Evolutionary conservation across 2,329 filamentous ascomycete genomes (phyloP).

Genomic region (Elsinoe necatrix): DNA sequence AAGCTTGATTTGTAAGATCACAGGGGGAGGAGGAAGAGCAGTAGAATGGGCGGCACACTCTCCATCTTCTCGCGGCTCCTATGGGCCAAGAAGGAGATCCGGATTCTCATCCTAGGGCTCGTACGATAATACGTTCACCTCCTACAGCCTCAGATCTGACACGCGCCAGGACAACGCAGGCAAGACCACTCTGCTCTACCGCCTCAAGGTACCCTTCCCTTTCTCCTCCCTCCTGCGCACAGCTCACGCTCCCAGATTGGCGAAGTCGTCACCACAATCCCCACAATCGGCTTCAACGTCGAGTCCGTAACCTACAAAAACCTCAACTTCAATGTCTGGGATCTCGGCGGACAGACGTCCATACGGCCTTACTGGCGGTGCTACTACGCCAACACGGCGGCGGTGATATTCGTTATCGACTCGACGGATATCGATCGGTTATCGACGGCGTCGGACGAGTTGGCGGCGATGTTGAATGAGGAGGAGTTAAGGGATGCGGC

Average conservation of each 20-base stretch:
- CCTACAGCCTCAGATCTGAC: neutral
- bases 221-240: neutral
- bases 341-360: constrained; percentile 94
- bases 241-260: constrained; percentile 58
- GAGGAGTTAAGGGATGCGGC: constrained; percentile 91
- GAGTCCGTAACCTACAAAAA: constrained; percentile 98
- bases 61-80: constrained; percentile 59
- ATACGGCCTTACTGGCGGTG: constrained; percentile 98
- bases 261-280: constrained; percentile 97
- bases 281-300: constrained; percentile 98
- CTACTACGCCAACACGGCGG: constrained; percentile 97
- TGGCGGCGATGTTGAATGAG: constrained; percentile 92
- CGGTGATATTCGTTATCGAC: constrained; percentile 97
- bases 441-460: constrained; percentile 83
- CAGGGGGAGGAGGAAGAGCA: constrained; percentile 4
- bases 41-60: constrained; percentile 48
- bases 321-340: constrained; percentile 98
- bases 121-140: constrained; percentile 46
- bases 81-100: constrained; percentile 94
- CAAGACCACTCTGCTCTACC: constrained; percentile 94
- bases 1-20: neutral
- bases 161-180: constrained; percentile 79
- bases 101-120: constrained; percentile 88
- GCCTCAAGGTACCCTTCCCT: constrained; percentile 63
- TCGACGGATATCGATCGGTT: constrained; percentile 94